Evolutionary conservation across 2,329 filamentous ascomycete genomes (phyloP).

Genomic region (Purpureocillium takamizusanense): DNA sequence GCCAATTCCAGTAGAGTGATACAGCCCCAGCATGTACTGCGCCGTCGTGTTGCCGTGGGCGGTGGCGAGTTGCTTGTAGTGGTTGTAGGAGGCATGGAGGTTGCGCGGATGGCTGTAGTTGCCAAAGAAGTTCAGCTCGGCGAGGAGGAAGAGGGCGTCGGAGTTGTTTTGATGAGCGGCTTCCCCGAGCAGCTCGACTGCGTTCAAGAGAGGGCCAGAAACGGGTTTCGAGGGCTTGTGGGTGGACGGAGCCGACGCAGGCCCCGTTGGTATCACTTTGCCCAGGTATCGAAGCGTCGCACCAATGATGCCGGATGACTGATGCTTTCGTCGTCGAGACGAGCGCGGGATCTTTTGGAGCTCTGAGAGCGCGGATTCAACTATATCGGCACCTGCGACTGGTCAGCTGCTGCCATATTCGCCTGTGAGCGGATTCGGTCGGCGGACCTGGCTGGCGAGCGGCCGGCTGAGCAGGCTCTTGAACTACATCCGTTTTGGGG

Average conservation of each 20-base stretch:
- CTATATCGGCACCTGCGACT: constrained; percentile 38
- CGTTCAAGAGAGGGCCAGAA: constrained; percentile 37
- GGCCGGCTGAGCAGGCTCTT: constrained; percentile 15
- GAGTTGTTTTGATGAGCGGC: constrained; percentile 52
- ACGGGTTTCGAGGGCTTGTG: constrained; percentile 20
- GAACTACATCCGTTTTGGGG: constrained; percentile 19
- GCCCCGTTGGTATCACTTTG: constrained; percentile 40
- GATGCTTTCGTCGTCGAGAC: constrained; percentile 32
- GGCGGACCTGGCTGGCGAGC: constrained; percentile 28
- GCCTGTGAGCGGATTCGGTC: not conserved
- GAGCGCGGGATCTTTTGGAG: constrained; percentile 40
- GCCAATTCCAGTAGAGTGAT: constrained; percentile 89
- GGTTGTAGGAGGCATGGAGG: constrained; percentile 67
- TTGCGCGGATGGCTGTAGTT: constrained; percentile 84
- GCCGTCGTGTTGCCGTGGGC: constrained; percentile 81
- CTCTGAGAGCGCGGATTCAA: constrained; percentile 41
- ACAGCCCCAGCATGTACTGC: constrained; percentile 90
- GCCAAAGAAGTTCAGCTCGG: constrained; percentile 93
- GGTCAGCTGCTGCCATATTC: not conserved
- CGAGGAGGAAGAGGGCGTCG: constrained; percentile 82
- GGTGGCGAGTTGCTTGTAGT: constrained; percentile 71
- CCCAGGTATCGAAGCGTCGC: constrained; percentile 33
- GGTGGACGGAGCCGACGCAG: constrained; percentile 35
- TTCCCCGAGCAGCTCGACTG: constrained; percentile 42
- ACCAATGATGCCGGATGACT: constrained; percentile 33